A percentile compares a stretch with the other conserved stretches of the same genome.
Evolutionary conservation across 148 eudicot genomes (phyloP).

Genomic region (Camellia sinensis): DNA sequence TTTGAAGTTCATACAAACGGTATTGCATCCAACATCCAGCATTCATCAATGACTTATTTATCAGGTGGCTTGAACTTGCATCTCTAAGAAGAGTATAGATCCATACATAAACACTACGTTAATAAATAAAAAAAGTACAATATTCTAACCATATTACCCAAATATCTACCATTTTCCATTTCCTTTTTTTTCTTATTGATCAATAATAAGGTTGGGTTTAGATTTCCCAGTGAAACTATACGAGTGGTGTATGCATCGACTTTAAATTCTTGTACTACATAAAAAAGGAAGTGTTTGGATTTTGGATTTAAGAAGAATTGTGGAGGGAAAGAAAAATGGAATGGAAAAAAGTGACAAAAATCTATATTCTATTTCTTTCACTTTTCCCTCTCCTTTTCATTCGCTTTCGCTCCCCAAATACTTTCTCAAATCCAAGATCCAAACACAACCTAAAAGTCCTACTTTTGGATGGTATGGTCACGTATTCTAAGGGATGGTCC

Average conservation of each 20-base stretch:
- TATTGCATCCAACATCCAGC: not conserved
- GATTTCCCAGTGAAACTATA: not conserved
- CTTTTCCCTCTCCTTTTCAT: no score
- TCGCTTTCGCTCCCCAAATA: no score
- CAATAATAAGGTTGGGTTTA: not conserved
- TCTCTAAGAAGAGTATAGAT: not conserved
- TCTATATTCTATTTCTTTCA: no score
- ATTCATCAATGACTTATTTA: not conserved
- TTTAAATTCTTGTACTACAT: not conserved
- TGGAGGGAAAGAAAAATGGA: no score
- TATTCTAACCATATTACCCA: not conserved
- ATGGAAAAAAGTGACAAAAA: no score
- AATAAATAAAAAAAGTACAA: not conserved
- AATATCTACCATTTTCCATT: not conserved
- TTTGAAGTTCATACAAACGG: not conserved
- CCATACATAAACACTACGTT: not conserved
- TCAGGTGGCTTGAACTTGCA: not conserved
- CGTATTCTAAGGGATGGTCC: not conserved
- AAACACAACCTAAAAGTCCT: not conserved
- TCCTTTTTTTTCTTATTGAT: not conserved
- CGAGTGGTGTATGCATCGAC: slow-evolving; percentile 4
- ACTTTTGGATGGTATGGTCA: not conserved
- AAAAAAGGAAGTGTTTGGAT: not conserved
- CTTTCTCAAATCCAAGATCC: no score
- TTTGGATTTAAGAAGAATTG: no score